Evolutionary conservation across 306 rosid genomes (phyloP).

Genomic region (Psophocarpus tetragonolobus): DNA sequence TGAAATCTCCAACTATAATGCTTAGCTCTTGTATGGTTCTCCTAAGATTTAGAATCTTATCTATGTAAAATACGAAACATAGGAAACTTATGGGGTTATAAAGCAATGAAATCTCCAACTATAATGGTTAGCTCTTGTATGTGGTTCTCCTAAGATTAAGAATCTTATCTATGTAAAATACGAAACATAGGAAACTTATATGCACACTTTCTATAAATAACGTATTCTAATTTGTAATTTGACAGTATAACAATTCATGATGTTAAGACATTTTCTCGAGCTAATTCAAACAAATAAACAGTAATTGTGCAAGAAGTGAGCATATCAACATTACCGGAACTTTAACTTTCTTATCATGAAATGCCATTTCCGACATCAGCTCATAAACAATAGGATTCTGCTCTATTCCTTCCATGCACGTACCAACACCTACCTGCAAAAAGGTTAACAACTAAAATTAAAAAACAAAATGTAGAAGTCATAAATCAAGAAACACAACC

Average conservation of each 20-base stretch:
- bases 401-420: slow-evolving; percentile 99
- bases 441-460: not conserved
- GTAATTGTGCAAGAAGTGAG: not conserved
- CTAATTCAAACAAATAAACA: not conserved
- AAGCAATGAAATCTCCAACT: not conserved
- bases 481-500: slow-evolving; percentile 3
- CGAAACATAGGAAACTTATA: not conserved
- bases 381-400: slow-evolving; percentile 87
- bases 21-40: no score
- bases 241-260: not conserved
- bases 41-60: no score
- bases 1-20: no score
- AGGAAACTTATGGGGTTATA: no score
- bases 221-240: not conserved
- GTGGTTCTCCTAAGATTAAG: not conserved
- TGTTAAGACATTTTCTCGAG: not conserved
- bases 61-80: no score
- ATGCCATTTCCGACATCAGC: slow-evolving; percentile 94
- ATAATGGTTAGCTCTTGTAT: not conserved
- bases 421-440: slow-evolving; percentile 89
- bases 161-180: not conserved
- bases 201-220: not conserved
- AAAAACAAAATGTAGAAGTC: slow-evolving; percentile 16
- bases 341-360: slow-evolving; percentile 67
- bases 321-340: slow-evolving; percentile 54